Base-by-base conservation (phyloP, 345 rosid genomes). In the Hirschfeldia incana region DNA sequence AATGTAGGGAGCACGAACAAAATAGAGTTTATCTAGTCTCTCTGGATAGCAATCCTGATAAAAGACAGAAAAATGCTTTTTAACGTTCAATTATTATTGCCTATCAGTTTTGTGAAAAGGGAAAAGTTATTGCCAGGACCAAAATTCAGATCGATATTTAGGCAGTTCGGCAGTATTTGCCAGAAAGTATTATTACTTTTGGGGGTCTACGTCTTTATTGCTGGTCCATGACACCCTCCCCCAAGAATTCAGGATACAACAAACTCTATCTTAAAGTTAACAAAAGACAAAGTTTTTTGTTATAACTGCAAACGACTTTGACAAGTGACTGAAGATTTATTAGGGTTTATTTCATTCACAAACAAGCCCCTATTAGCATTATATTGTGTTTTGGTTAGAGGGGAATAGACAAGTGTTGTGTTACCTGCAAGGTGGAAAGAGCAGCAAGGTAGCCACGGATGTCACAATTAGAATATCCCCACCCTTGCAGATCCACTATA, bases 381-480 rank as follows among this genome's bases (percentile, higher is more conserved):
- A 53, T 53, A 5, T 49, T 49, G 16, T 53, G 21, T 49, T 53
- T 53, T 15, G 59, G 59, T 15, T 6, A 15, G 59, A 6, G 58
- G 26, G 26, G 21, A 46, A 4, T 3, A 58, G 13, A 27, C 26
- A 26, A 5, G 11, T 60, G 16, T 11, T 4, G 65, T 4, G 65
- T 28, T 4, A 91, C 98, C 98, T 94, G 98, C 84, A 94, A 78
- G 69, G 81, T 90, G 6, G 95, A 85, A 21, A 92, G 84, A 61
- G 89, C 80, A 26, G 92, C 93, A 15, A 94, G 0, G 69, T 91
- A 89, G 65, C 94, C 98, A 2, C 92, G 91, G 74, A 91, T 66
- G 69, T 94, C 98, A 26, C 96, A 85, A 63, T 83, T 85, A 0
- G 92, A 68, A 77, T 92, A 92, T 78, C 95, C 98, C 98, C 98